Percentiles rank a stretch among this genome's conserved stretches.
Conservation (phyloP, 2,329 filamentous ascomycete genomes). For the Setomelanomma holmii region DNA sequence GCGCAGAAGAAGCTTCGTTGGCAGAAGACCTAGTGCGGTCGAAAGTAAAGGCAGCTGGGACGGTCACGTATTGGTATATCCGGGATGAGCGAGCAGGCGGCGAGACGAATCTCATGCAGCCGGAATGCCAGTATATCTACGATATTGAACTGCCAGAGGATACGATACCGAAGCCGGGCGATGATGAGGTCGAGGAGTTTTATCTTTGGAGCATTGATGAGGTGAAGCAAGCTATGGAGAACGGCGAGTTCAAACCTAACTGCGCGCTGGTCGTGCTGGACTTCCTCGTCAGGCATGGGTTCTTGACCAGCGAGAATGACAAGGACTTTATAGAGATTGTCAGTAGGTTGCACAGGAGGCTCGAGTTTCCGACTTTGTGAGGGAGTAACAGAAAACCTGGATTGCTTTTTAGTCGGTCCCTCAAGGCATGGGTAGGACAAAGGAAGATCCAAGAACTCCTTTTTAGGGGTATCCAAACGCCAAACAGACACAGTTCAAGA, state of each 20-base stretch:
- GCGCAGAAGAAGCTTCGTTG: constrained; percentile 86
- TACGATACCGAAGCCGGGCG: constrained; percentile 76
- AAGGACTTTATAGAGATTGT: constrained; percentile 78
- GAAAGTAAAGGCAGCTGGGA: constrained; percentile 67
- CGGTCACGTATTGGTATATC: constrained; percentile 84
- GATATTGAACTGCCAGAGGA: constrained; percentile 78
- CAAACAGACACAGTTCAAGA: constrained; percentile 31
- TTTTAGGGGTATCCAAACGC: constrained; percentile 43
- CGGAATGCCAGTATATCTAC: constrained; percentile 91
- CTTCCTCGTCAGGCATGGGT: constrained; percentile 86
- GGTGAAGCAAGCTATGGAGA: constrained; percentile 71
- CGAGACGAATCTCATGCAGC: constrained; percentile 82
- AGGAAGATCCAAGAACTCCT: constrained; percentile 23
- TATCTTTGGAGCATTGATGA: constrained; percentile 78
- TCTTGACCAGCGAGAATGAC: constrained; percentile 81
- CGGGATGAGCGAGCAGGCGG: constrained; percentile 78
- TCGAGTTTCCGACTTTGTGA: constrained; percentile 72
- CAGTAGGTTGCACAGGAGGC: constrained; percentile 74
- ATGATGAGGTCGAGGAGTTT: constrained; percentile 90
- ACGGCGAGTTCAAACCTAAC: constrained; percentile 89
- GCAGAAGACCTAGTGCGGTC: constrained; percentile 72
- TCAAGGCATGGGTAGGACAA: neutral
- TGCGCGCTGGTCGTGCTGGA: constrained; percentile 84
- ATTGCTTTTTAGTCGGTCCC: neutral
- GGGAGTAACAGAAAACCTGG: neutral